Evolutionary conservation across 805 yeast species (phyloP), one percentile per base, ranked within the genome.

Genomic region (Pichia scutulata): DNA sequence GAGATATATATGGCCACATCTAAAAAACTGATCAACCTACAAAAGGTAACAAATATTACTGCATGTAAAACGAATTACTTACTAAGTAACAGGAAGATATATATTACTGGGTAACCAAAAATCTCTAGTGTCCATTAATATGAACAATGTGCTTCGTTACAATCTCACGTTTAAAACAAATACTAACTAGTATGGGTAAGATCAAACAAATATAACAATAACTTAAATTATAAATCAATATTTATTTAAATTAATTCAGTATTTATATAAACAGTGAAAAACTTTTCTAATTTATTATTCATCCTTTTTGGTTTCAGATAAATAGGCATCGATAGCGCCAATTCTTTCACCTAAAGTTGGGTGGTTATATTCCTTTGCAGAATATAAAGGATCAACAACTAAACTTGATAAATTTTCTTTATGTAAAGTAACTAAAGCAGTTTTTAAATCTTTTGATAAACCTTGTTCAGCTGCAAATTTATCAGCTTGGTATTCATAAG

Each of bases 401-500:
- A 89, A 77, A n/a, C 89, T 78, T 51, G 88, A 75, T 64, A 93
- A 77, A 68, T 93, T 92, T 63, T 89, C 86, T 59, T 81, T 81
- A 62, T 84, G 86, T 55, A 93, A 70, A 55, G 77, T 81, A 62
- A 88, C 83, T 62, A 93, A 76, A 2, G 96, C 82, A 48, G 71
- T 72, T 47, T 85, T 78, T 64, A 93, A 77, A 47, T 81, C 81
- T 30, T 76, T 72, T 9, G 86, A 74, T 64, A 82, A 82, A 24
- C 96, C 96, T 57, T 81, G 77, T 45, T 75, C 72, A 50, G 81
- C 82, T 18, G 98, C 97, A 65, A 77, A 89, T 54, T 75, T 81
- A 66, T 92, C 99, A 18, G 99, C 98, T 70, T 93, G 89, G 62
- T 83, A 93, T 70, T 93, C 99, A 59, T 85, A 86, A 58, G 81